Base-by-base conservation (phyloP, 2,329 filamentous ascomycete genomes). In the Epichloe festucae region DNA sequence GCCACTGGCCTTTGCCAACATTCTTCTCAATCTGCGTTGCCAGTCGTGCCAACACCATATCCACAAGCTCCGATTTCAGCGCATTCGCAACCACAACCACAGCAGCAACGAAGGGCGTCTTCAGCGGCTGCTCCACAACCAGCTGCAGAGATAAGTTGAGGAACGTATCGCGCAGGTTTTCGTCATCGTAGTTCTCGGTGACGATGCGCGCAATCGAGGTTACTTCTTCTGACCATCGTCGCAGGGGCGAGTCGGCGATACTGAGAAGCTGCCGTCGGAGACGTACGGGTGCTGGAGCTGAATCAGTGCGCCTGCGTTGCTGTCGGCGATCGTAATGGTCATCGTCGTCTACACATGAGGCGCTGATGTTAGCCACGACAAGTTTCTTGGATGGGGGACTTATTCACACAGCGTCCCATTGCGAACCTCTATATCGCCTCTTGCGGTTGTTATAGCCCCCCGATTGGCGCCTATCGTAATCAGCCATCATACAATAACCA, bases 61-160 rank as follows among this genome's bases (percentile, higher is more conserved):
- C 75, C 35, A 85, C 79, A 38, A 95, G 75, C 58, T 93, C 86
- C 4, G 85, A 75, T 63, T 88, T 89, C 60, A 86, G 71, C 27
- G 80, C 78, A 70, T 97, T 96, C 57, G 84, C 78, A 52, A 89
- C 78, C 53, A 95, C 76, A 43, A 94, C 78, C 14, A 91, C 83
- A 19, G 87, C 88, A 10, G 90, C 89, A 39, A 95, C 78, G 65
- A 96, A 97, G 0, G 93, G 91, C n/a, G 89, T 94, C 74, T 97
- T 97, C 67, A 98, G 84, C 1, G 93, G 93, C 70, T 98, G 93
- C 70, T 98, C 93, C 38, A 88, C 66, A 43, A 86, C 77, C 57
- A 97, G 75, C 67, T 91, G 87, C 53, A 90, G 71, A 7, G 82
- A 74, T 34, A 95, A 76, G 52, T 84, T 79, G 57, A 87, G 73